A percentile compares a stretch with the other conserved stretches of the same genome.
Evolutionary conservation across 2,329 filamentous ascomycete genomes (phyloP).

Genomic region (Talaromyces islandicus): DNA sequence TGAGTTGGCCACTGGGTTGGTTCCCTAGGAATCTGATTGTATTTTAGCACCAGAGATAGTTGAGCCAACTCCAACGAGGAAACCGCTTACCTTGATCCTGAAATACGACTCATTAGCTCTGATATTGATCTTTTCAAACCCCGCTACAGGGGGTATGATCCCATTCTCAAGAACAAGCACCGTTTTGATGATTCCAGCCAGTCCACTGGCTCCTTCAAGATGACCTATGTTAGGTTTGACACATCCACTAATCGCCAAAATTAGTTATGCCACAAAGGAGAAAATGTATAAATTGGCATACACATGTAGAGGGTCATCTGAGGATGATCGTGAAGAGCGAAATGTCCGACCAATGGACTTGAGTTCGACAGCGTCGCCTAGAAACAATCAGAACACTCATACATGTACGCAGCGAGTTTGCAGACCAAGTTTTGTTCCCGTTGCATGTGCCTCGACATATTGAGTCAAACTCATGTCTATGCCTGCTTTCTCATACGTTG

Average conservation of each 20-base stretch:
- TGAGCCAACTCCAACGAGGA: slow-evolving; percentile 2
- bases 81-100: slow-evolving; percentile 21
- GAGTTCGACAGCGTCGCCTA: slow-evolving; percentile 17
- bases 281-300: not conserved
- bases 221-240: slow-evolving; percentile 27
- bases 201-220: slow-evolving; percentile 21
- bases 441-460: not conserved
- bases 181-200: slow-evolving; percentile 23
- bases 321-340: not conserved
- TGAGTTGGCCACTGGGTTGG: not conserved
- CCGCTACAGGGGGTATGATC: slow-evolving; percentile 15
- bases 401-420: not conserved
- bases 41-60: not conserved
- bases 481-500: slow-evolving; percentile 41
- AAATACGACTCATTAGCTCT: slow-evolving; percentile 13
- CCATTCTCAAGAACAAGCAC: slow-evolving; percentile 21
- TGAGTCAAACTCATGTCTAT: slow-evolving; percentile 24
- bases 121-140: slow-evolving; percentile 18
- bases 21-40: not conserved
- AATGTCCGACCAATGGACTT: slow-evolving; percentile 14
- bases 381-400: not conserved
- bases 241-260: slow-evolving; percentile 15
- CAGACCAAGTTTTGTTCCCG: not conserved
- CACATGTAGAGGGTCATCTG: not conserved
- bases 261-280: not conserved